Conservation (phyloP, 176 grass and related monocot genomes). For the Calamus simplicifolius region DNA sequence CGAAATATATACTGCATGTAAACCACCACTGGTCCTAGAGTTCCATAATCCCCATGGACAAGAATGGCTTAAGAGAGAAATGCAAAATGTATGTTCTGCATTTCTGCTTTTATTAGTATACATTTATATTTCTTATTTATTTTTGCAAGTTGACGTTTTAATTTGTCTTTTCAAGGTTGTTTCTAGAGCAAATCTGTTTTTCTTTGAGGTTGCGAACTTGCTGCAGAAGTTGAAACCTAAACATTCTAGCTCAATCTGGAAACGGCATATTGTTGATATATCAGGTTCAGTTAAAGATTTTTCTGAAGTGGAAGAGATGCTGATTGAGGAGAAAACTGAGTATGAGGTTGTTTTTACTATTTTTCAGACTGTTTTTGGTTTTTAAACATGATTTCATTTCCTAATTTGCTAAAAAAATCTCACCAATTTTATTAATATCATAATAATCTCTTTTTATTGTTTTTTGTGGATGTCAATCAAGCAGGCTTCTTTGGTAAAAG, state of each 20-base stretch:
- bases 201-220: constrained; percentile 46
- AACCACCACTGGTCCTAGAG: constrained; percentile 52
- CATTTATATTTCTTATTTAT: constrained; percentile 1
- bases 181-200: constrained; percentile 44
- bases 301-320: constrained; percentile 53
- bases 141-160: constrained; percentile 10
- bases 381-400: too few relatives aligned
- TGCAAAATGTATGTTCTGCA: constrained; percentile 47
- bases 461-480: neutral
- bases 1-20: constrained; percentile 65
- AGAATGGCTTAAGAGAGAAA: constrained; percentile 53
- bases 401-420: too few relatives aligned
- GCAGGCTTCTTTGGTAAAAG: constrained; percentile 45
- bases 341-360: constrained; percentile 46
- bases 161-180: constrained; percentile 51
- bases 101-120: neutral
- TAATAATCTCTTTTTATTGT: too few relatives aligned
- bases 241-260: constrained; percentile 8
- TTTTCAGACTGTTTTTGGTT: too few relatives aligned
- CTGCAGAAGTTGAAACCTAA: constrained; percentile 42
- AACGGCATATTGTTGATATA: constrained; percentile 5
- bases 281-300: constrained; percentile 37
- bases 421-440: too few relatives aligned
- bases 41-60: constrained; percentile 54
- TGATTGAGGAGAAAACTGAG: constrained; percentile 46